These are phyloP conservation scores for Aschersonia sp. DNA, from an alignment of 2,329 filamentous ascomycete genomes.

Conservation along the genomic window DNA sequence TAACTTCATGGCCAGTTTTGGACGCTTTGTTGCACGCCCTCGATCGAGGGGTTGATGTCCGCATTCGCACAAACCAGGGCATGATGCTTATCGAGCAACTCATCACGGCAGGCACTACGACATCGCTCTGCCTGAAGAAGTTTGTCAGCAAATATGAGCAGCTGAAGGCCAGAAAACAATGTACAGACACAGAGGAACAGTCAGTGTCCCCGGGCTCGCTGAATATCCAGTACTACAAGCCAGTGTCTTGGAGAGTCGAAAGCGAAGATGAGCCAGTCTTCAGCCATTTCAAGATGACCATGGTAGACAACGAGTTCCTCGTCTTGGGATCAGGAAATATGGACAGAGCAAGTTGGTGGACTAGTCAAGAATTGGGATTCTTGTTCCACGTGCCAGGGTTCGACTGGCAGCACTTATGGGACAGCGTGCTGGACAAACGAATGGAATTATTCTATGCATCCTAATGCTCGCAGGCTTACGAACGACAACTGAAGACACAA, in stretches of 20 bases:
- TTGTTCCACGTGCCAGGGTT: slow-evolving; percentile 32
- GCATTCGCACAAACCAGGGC: slow-evolving; percentile 48
- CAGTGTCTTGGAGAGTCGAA: slow-evolving; percentile 14
- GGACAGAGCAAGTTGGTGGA: slow-evolving; percentile 76
- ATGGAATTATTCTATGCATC: slow-evolving; percentile 11
- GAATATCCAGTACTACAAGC: slow-evolving; percentile 43
- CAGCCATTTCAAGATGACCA: slow-evolving; percentile 63
- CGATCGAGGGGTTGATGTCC: slow-evolving; percentile 50
- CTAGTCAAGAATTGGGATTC: slow-evolving; percentile 70
- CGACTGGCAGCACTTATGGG: slow-evolving; percentile 21
- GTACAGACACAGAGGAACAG: slow-evolving; percentile 27
- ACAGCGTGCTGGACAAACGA: slow-evolving; percentile 20
- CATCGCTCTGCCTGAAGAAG: slow-evolving; percentile 44
- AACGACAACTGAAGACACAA: not conserved
- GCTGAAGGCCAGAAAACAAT: slow-evolving; percentile 8
- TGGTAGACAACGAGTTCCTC: slow-evolving; percentile 53
- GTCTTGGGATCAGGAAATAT: slow-evolving; percentile 71
- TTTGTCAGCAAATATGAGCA: slow-evolving; percentile 41
- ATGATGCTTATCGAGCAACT: slow-evolving; percentile 73
- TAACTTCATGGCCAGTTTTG: slow-evolving; percentile 54
- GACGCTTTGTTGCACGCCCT: slow-evolving; percentile 46
- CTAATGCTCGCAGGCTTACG: not conserved
- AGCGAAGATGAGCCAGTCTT: slow-evolving; percentile 47
- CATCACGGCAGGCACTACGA: slow-evolving; percentile 64
- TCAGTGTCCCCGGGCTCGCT: slow-evolving; percentile 30